Evolutionary conservation across 2,329 filamentous ascomycete genomes (phyloP), one percentile per base, ranked within the genome.

Genomic region (Ophiostoma piceae): DNA sequence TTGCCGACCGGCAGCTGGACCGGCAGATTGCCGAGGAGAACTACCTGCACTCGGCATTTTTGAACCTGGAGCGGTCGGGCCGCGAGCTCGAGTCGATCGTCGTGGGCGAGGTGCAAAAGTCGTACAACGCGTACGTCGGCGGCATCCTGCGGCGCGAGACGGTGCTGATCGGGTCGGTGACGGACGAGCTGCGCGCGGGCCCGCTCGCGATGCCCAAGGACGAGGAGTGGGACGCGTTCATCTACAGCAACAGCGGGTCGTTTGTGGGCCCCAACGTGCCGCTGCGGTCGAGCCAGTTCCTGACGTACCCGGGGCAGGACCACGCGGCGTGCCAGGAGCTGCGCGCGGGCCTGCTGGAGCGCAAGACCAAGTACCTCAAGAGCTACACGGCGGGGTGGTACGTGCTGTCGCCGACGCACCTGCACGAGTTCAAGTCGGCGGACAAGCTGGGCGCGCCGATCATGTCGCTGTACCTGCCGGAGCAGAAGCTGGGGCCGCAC

Each of bases 381-480:
- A 97, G 94, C 78, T 97, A 97, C 79, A 95, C 94, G 8, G 91
- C 93, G 35, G 94, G 94, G 77, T 98, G 94, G 94, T 97, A 97
- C 79, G 93, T 98, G 66, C 83, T 99, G 74, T 97, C 95, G 75
- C 92, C 95, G 19, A 98, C 95, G 70, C 95, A 99, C 80, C 85
- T 99, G 29, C 95, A 99, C 81, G 95, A 99, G 80, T 99, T 98
- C 86, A 97, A 97, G 79, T 97, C 93, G n/a, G 92, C 93, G 74
- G 94, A 98, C 80, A 94, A 94, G 78, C 90, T 87, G 71, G 92
- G 95, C 79, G 90, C 91, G 54, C 95, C 95, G 0, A 88, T 98
- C 77, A 97, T 99, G 94, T 98, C 95, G 60, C 84, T 99, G 70
- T 96, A 95, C 77, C 86, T 99, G 37, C 91, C 91, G 7, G 95